Conservation (phyloP, 2,329 filamentous ascomycete species). For the Colletotrichum sojae region DNA sequence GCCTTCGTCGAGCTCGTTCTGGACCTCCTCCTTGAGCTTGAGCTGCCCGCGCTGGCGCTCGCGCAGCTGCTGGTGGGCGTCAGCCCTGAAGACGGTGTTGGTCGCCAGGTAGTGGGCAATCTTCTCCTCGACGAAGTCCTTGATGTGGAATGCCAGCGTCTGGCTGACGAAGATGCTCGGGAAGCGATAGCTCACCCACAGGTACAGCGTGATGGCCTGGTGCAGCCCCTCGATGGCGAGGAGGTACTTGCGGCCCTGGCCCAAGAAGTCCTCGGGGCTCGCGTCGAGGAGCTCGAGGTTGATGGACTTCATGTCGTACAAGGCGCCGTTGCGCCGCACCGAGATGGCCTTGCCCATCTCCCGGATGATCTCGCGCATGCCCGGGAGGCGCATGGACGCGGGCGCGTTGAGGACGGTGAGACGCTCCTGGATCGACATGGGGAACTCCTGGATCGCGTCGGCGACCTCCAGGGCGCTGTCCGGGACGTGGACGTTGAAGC, state of each 20-base stretch:
- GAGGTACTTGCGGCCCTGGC: conserved; percentile 66
- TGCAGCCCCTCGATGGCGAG: conserved; percentile 82
- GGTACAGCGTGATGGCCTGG: conserved; percentile 85
- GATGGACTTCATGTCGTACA: conserved; percentile 80
- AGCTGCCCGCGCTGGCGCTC: conserved; percentile 19
- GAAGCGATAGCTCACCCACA: conserved; percentile 95
- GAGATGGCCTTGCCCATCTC: conserved; percentile 80
- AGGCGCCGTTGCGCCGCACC: conserved; percentile 73
- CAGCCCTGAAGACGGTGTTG: conserved; percentile 43
- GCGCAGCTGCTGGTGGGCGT: conserved; percentile 45
- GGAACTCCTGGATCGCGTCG: conserved; percentile 80
- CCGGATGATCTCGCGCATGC: conserved; percentile 66
- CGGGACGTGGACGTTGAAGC: conserved; percentile 77
- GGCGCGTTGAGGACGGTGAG: conserved; percentile 83
- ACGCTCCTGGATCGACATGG: conserved; percentile 80
- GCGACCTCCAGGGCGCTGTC: conserved; percentile 75
- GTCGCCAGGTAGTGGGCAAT: conserved; percentile 74
- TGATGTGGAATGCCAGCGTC: conserved; percentile 83
- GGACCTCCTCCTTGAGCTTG: neutral
- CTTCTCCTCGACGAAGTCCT: conserved; percentile 80
- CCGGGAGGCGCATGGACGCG: conserved; percentile 65
- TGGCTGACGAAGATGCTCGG: conserved; percentile 84
- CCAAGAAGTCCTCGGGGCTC: conserved; percentile 53
- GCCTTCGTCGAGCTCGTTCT: conserved; percentile 51
- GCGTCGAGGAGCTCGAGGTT: conserved; percentile 82